These are phyloP conservation scores for Fusarium pseudocircinatum DNA, from an alignment of 2,329 filamentous ascomycete genomes.

Conservation along the genomic window DNA sequence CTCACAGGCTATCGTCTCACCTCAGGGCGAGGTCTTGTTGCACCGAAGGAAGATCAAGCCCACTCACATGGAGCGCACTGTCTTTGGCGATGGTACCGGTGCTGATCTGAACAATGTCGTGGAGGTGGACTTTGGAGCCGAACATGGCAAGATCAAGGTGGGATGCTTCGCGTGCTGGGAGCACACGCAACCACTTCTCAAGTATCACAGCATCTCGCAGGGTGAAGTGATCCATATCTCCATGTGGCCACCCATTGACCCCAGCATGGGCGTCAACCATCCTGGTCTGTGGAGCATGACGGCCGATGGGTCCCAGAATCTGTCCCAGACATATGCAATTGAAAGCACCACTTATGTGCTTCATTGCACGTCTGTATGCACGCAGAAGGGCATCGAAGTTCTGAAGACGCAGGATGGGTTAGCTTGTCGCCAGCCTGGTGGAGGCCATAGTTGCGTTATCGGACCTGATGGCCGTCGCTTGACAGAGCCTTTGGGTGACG, in stretches of 20 bases:
- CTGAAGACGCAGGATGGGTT: conserved; percentile 53
- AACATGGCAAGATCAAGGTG: conserved; percentile 47
- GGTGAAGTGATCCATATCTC: conserved; percentile 58
- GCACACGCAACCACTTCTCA: conserved; percentile 60
- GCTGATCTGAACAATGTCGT: conserved; percentile 53
- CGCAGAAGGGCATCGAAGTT: conserved; percentile 52
- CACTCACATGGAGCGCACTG: conserved; percentile 61
- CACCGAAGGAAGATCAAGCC: conserved; percentile 62
- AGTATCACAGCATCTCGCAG: conserved; percentile 56
- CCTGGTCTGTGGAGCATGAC: conserved; percentile 46
- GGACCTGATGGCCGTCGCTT: conserved; percentile 38
- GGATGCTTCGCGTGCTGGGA: conserved; percentile 61
- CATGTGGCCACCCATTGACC: conserved; percentile 54
- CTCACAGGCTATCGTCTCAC: conserved; percentile 55
- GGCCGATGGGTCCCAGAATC: conserved; percentile 50
- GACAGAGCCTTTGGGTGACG: conserved; percentile 23
- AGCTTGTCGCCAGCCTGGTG: conserved; percentile 28
- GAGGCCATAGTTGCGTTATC: conserved; percentile 36
- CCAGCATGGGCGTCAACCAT: conserved; percentile 25
- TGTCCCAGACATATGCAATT: conserved; percentile 65
- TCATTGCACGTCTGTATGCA: conserved; percentile 46
- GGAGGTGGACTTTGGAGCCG: conserved; percentile 48
- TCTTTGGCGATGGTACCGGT: conserved; percentile 58
- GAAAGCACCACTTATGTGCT: conserved; percentile 66
- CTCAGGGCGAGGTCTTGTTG: conserved; percentile 51